A percentile compares a stretch with the other conserved stretches of the same genome.
These are phyloP conservation scores for Lecanicillium sp. DNA, from an alignment of 2,329 filamentous ascomycete species.

Conservation along the genomic window DNA sequence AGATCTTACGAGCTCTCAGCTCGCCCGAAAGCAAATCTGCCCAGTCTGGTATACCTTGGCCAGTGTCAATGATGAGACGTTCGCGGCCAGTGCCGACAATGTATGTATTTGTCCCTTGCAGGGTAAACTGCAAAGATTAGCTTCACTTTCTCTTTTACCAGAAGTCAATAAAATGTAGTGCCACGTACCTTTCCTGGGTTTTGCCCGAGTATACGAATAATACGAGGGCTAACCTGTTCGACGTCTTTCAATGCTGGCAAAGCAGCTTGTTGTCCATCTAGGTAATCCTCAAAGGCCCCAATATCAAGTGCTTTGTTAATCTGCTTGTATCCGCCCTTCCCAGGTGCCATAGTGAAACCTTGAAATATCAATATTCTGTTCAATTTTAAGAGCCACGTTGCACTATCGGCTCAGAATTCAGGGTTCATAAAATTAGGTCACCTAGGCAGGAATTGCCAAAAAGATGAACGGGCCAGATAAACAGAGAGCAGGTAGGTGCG, in stretches of 20 bases:
- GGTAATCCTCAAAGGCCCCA: constrained; percentile 39
- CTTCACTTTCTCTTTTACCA: not conserved
- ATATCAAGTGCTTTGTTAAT: constrained; percentile 39
- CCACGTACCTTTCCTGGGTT: constrained; percentile 31
- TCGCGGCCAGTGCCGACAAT: constrained; percentile 55
- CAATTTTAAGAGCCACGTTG: too few species aligned
- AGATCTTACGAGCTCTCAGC: not conserved
- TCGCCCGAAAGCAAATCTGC: constrained; percentile 22
- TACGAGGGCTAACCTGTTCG: constrained; percentile 30
- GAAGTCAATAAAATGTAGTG: not conserved
- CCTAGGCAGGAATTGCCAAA: too few species aligned
- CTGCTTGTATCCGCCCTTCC: constrained; percentile 30
- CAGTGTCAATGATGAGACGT: constrained; percentile 65
- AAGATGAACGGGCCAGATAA: too few species aligned
- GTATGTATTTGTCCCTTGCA: constrained; percentile 69
- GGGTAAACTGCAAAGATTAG: constrained; percentile 31
- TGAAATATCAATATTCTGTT: too few species aligned
- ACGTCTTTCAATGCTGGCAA: constrained; percentile 30
- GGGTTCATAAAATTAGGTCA: too few species aligned
- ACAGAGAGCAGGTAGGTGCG: too few species aligned
- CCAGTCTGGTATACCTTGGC: constrained; percentile 58
- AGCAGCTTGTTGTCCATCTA: constrained; percentile 25
- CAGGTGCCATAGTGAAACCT: not conserved
- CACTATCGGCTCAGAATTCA: too few species aligned
- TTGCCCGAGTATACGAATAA: constrained; percentile 33